Evolutionary conservation across 306 rosid genomes (phyloP).

Genomic region (Arachis stenosperma): DNA sequence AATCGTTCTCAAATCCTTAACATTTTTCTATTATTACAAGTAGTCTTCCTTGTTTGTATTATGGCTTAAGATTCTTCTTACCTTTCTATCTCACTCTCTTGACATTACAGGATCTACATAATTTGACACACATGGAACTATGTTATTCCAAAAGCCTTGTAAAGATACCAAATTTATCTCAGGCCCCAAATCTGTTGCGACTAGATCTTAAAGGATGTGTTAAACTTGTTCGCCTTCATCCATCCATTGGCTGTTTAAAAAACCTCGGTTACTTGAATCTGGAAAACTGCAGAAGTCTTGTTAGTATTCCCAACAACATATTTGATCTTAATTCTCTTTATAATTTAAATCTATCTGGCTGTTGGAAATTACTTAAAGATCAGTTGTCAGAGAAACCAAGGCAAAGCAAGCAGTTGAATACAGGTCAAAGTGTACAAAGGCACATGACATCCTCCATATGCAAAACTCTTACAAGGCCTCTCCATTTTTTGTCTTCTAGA

Average conservation of each 20-base stretch:
- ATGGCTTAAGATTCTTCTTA: too few species aligned
- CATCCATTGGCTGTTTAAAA: too few species aligned
- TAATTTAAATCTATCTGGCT: constrained; percentile 1
- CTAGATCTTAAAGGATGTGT: too few species aligned
- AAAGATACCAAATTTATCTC: too few species aligned
- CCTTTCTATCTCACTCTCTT: background rate
- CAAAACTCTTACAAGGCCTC: background rate
- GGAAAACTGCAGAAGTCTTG: background rate
- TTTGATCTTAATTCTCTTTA: constrained; percentile 10
- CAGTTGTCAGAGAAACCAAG: background rate
- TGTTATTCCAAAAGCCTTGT: too few species aligned
- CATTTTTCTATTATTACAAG: too few species aligned
- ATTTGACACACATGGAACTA: background rate
- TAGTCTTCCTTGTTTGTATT: too few species aligned
- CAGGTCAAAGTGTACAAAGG: background rate
- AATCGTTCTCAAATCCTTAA: too few species aligned
- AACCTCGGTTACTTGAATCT: too few species aligned
- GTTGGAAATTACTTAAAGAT: constrained; percentile 2
- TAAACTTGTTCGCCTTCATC: too few species aligned
- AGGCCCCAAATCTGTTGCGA: too few species aligned
- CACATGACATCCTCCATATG: background rate
- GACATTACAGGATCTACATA: background rate
- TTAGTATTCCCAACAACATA: constrained; percentile 10
- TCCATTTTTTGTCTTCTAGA: background rate
- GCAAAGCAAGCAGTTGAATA: background rate